Evolutionary conservation across 2,329 filamentous ascomycete species (phyloP).

Genomic region (Neurospora sp.): DNA sequence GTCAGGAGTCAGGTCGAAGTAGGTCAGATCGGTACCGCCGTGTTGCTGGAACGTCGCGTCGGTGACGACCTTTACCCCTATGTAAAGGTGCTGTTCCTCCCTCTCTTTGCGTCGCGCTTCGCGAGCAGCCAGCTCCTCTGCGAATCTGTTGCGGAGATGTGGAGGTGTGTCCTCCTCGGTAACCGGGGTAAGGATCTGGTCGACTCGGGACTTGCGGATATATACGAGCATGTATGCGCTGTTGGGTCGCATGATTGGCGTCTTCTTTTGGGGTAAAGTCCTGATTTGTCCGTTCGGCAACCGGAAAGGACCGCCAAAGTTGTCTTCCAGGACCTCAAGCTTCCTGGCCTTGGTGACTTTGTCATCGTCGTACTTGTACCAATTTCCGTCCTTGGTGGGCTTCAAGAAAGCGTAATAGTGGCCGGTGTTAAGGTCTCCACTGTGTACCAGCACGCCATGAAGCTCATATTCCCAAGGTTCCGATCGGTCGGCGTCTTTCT

Average conservation of each 20-base stretch:
- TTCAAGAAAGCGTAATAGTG: slow-evolving; percentile 98
- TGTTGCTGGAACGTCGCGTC: slow-evolving; percentile 72
- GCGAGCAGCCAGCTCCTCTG: slow-evolving; percentile 68
- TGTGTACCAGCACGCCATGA: slow-evolving; percentile 92
- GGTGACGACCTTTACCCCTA: slow-evolving; percentile 72
- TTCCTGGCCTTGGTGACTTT: slow-evolving; percentile 90
- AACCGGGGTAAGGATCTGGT: slow-evolving; percentile 69
- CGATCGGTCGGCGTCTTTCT: slow-evolving; percentile 74
- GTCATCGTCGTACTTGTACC: slow-evolving; percentile 96
- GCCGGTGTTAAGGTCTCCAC: slow-evolving; percentile 89
- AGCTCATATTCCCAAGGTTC: slow-evolving; percentile 88
- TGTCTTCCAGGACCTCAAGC: slow-evolving; percentile 88
- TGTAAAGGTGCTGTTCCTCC: slow-evolving; percentile 90
- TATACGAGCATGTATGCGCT: slow-evolving; percentile 99
- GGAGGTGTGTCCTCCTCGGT: slow-evolving; percentile 67
- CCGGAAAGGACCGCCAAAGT: slow-evolving; percentile 82
- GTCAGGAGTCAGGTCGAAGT: slow-evolving; percentile 48
- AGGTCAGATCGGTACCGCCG: slow-evolving; percentile 73
- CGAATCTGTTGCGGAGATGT: slow-evolving; percentile 70
- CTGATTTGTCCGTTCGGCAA: slow-evolving; percentile 36
- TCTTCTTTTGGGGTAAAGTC: slow-evolving; percentile 42
- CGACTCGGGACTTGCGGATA: slow-evolving; percentile 76
- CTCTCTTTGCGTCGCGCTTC: slow-evolving; percentile 78
- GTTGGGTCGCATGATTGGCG: slow-evolving; percentile 53
- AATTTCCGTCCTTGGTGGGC: slow-evolving; percentile 83